These are phyloP conservation scores for Boechera divaricarpa DNA, from an alignment of 345 rosid species.

Conservation along the genomic window DNA sequence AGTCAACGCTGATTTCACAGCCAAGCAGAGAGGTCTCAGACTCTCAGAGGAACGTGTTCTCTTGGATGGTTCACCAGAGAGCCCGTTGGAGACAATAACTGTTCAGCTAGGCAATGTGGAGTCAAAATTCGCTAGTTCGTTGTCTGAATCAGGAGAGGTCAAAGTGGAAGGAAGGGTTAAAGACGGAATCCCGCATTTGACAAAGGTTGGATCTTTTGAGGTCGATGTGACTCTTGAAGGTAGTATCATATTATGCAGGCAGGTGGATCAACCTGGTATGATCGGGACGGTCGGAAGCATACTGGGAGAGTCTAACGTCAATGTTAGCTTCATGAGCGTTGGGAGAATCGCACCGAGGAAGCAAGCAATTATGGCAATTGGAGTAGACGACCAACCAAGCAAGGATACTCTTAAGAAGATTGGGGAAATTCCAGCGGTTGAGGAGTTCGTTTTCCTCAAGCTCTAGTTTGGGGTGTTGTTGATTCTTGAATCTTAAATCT, in stretches of 20 bases:
- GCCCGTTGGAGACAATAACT: slow-evolving; percentile 72
- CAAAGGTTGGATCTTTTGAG: slow-evolving; percentile 80
- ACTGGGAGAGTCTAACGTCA: slow-evolving; percentile 80
- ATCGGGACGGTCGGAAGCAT: slow-evolving; percentile 80
- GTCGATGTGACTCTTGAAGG: slow-evolving; percentile 94
- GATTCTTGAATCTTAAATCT: slow-evolving; percentile 18
- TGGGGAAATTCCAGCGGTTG: slow-evolving; percentile 71
- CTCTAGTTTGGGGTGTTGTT: slow-evolving; percentile 46
- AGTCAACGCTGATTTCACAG: slow-evolving; percentile 89
- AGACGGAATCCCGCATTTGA: slow-evolving; percentile 85
- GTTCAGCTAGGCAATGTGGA: slow-evolving; percentile 80
- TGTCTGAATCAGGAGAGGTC: slow-evolving; percentile 82
- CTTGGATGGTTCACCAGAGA: slow-evolving; percentile 82
- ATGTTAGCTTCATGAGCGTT: slow-evolving; percentile 88
- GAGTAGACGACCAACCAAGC: slow-evolving; percentile 79
- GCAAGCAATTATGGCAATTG: slow-evolving; percentile 95
- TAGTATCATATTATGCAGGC: slow-evolving; percentile 80
- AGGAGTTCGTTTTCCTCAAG: slow-evolving; percentile 89
- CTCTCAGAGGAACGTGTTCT: slow-evolving; percentile 74
- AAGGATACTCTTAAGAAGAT: slow-evolving; percentile 68
- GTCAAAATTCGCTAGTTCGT: slow-evolving; percentile 82
- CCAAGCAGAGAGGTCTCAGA: slow-evolving; percentile 87
- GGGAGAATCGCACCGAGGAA: slow-evolving; percentile 90
- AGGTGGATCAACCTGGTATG: slow-evolving; percentile 95
- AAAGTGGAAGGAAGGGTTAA: slow-evolving; percentile 80